Conservation (phyloP, 495 filamentous ascomycete genomes). For the Podospora didyma region DNA sequence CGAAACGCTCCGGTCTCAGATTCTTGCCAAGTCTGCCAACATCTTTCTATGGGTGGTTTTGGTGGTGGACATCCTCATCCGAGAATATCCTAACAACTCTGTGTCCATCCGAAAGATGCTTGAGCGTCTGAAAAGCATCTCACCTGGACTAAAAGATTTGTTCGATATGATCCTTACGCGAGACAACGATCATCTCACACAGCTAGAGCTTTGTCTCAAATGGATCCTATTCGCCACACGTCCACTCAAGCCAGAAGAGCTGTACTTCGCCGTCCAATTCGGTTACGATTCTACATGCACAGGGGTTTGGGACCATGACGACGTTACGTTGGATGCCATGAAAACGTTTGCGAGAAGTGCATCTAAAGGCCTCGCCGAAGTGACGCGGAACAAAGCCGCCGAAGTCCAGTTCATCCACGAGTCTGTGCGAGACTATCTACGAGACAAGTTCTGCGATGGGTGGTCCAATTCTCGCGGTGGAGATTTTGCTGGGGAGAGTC, state of each 20-base stretch:
- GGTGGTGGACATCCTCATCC: conserved; percentile 40
- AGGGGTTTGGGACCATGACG: conserved; percentile 1
- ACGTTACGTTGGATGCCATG: neutral
- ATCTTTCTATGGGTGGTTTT: conserved; percentile 47
- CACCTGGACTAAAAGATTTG: conserved; percentile 21
- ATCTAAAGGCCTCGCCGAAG: conserved; percentile 13
- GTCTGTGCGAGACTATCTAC: conserved; percentile 10
- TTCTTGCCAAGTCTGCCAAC: conserved; percentile 36
- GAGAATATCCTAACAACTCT: conserved; percentile 23
- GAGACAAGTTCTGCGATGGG: neutral
- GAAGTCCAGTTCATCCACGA: conserved; percentile 12
- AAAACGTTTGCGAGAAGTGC: conserved; percentile 2
- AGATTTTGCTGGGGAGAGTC: neutral
- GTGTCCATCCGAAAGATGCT: neutral
- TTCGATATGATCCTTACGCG: conserved; percentile 32
- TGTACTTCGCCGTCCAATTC: conserved; percentile 33
- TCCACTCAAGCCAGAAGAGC: conserved; percentile 28
- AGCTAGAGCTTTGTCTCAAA: conserved; percentile 30
- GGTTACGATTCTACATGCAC: conserved; percentile 1
- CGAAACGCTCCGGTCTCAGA: conserved; percentile 21
- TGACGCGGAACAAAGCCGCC: neutral
- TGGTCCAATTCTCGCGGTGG: neutral
- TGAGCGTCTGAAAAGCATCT: conserved; percentile 21
- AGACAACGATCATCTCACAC: conserved; percentile 21
- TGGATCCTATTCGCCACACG: conserved; percentile 34